These are phyloP conservation scores for Haplosporangium sp. DNA, from an alignment of 371 early-diverging fungal genomes.

Conservation along the genomic window DNA sequence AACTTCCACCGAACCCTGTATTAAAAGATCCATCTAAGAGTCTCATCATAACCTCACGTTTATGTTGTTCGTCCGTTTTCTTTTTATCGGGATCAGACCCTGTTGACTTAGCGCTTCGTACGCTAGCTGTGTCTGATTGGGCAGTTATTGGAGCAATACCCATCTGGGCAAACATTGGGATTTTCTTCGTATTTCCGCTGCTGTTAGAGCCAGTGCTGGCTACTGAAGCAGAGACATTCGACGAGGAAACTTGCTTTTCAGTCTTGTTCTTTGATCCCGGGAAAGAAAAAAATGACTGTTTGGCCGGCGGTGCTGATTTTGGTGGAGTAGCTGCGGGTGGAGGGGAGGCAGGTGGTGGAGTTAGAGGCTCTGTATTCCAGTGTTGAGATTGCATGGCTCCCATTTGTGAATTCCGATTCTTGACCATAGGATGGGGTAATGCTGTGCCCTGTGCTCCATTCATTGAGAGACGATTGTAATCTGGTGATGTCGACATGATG, in stretches of 20 bases:
- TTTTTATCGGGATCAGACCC: conserved; percentile 32
- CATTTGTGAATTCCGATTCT: conserved; percentile 40
- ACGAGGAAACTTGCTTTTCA: conserved; percentile 18
- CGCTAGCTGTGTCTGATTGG: conserved; percentile 26
- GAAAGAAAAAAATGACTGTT: conserved; percentile 49
- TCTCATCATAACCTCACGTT: conserved; percentile 45
- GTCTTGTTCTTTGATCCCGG: conserved; percentile 47
- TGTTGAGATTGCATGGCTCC: conserved; percentile 41
- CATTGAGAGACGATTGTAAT: conserved; percentile 38
- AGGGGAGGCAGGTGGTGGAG: conserved; percentile 52
- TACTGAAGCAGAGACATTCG: conserved; percentile 14
- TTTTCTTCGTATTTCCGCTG: conserved; percentile 12
- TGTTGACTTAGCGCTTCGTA: conserved; percentile 32
- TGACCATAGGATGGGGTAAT: conserved; percentile 52
- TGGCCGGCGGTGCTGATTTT: conserved; percentile 23
- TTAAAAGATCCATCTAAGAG: conserved; percentile 34
- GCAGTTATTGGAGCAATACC: conserved; percentile 8
- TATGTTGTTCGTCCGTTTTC: conserved; percentile 36
- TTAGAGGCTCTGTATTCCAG: conserved; percentile 55
- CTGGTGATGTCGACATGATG: conserved; percentile 24
- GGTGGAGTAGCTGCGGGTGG: conserved; percentile 26
- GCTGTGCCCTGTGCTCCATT: conserved; percentile 38
- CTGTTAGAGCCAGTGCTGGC: conserved; percentile 8
- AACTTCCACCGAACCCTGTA: conserved; percentile 2
- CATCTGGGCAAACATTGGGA: conserved; percentile 25